Percentiles rank a stretch among this genome's conserved stretches.
Evolutionary conservation across 2,329 filamentous ascomycete genomes (phyloP).

Genomic region (Periconia sp.): DNA sequence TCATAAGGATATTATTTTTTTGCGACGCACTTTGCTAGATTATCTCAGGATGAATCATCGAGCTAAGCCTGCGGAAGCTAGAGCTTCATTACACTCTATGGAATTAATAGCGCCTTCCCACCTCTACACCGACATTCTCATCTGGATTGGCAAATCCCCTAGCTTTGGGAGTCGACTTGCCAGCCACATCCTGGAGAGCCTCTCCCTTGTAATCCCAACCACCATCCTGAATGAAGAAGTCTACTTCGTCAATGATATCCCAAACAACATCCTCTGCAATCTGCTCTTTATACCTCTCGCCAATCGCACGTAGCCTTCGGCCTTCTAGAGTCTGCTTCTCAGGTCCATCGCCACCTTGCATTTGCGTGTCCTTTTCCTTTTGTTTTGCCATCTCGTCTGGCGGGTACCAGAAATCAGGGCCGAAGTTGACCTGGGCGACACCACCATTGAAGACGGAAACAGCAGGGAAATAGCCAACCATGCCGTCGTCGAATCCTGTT

Average conservation of each 20-base stretch:
- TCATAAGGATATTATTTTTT: too few relatives aligned
- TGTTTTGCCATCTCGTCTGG: slow-evolving; percentile 63
- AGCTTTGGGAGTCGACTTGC: slow-evolving; percentile 44
- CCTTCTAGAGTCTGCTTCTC: slow-evolving; percentile 29
- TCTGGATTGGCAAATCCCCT: slow-evolving; percentile 46
- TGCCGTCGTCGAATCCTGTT: slow-evolving; percentile 89
- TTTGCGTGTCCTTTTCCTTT: slow-evolving; percentile 40
- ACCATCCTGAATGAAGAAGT: slow-evolving; percentile 79
- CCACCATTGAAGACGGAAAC: slow-evolving; percentile 92
- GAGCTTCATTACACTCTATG: too few relatives aligned
- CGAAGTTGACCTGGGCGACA: slow-evolving; percentile 91
- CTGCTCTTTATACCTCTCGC: slow-evolving; percentile 87
- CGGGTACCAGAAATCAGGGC: slow-evolving; percentile 89
- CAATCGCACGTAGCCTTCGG: slow-evolving; percentile 63
- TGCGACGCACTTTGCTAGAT: too few relatives aligned
- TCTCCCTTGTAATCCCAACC: slow-evolving; percentile 51
- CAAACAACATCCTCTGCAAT: slow-evolving; percentile 93
- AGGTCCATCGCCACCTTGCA: slow-evolving; percentile 26
- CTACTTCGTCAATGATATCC: slow-evolving; percentile 92
- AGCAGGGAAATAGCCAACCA: slow-evolving; percentile 94
- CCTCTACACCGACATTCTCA: slow-evolving; percentile 45
- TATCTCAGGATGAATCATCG: too few relatives aligned
- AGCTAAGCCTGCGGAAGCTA: too few relatives aligned
- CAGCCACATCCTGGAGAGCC: slow-evolving; percentile 34
- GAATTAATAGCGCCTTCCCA: slow-evolving; percentile 40